Percentiles rank a stretch among this genome's conserved stretches.
Conservation (phyloP, 345 rosid species). For the Brassica cretica region DNA sequence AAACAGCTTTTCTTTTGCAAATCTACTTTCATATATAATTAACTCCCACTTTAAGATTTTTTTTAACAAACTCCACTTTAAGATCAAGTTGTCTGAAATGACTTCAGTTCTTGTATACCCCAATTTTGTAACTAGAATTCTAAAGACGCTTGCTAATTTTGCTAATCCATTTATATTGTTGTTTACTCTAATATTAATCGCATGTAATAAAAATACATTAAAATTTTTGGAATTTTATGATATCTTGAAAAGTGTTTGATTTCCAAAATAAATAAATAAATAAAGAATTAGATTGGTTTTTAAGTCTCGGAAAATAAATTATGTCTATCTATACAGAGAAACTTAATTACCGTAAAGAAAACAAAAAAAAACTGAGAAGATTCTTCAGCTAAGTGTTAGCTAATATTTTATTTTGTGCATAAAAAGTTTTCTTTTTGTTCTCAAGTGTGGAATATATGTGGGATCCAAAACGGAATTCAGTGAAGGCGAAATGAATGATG, state of each 20-base stretch:
- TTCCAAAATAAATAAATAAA: background rate
- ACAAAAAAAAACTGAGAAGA: background rate
- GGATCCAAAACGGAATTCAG: conserved; percentile 2
- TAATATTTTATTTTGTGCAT: background rate
- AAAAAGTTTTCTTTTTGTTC: background rate
- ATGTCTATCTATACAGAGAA: background rate
- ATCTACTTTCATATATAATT: background rate
- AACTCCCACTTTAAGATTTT: background rate
- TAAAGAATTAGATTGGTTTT: background rate
- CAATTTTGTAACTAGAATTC: background rate
- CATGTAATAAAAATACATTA: background rate
- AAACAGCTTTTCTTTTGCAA: background rate
- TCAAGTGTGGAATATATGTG: background rate
- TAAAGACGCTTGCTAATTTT: background rate
- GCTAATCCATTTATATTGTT: background rate
- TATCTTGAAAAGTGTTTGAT: background rate
- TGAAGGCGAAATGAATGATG: background rate
- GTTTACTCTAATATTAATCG: background rate
- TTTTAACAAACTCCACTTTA: background rate
- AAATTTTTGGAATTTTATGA: background rate
- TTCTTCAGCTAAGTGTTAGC: background rate
- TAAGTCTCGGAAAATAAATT: background rate
- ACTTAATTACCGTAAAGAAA: background rate
- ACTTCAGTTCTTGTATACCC: background rate
- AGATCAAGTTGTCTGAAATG: background rate